phyloP scores from a whole-genome alignment of 192 early-diverging fungal species.

The Mortierella antarctica region DNA sequence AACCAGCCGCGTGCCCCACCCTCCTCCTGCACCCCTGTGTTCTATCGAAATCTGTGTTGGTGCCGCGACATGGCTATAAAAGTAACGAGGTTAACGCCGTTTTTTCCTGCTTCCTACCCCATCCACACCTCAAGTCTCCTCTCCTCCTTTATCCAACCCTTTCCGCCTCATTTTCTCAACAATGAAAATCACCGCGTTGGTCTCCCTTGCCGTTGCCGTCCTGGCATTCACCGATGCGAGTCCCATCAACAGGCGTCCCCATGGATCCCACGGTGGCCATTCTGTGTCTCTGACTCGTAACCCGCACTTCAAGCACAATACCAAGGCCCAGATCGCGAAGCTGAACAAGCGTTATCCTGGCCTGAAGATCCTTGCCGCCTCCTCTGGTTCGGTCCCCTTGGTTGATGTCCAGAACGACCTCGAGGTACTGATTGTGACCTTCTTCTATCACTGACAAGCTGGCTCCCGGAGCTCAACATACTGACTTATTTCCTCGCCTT shows the following conservation, averaged over 20 bases:
- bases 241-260: conserved; percentile 5
- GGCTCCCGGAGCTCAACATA: background rate
- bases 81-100: background rate
- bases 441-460: conserved; percentile 53
- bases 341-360: conserved; percentile 20
- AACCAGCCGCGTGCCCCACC: too few species aligned
- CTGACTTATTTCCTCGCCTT: conserved; percentile 1
- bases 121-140: background rate
- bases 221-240: conserved; percentile 8
- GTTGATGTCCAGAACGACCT: conserved; percentile 41
- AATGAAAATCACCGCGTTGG: conserved; percentile 3
- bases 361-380: background rate
- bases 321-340: conserved; percentile 22
- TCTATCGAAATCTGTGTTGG: too few species aligned
- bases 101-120: background rate
- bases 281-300: conserved; percentile 9
- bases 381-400: conserved; percentile 25
- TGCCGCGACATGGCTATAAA: background rate
- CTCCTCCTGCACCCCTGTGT: too few species aligned
- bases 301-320: conserved; percentile 17
- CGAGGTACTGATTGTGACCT: conserved; percentile 64
- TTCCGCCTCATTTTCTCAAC: background rate
- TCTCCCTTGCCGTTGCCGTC: conserved; percentile 6
- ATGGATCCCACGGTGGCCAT: conserved; percentile 1
- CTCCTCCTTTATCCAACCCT: background rate